These are phyloP conservation scores for Coniosporium tulheliwenetii DNA, from an alignment of 2,329 filamentous ascomycete genomes.

Conservation along the genomic window DNA sequence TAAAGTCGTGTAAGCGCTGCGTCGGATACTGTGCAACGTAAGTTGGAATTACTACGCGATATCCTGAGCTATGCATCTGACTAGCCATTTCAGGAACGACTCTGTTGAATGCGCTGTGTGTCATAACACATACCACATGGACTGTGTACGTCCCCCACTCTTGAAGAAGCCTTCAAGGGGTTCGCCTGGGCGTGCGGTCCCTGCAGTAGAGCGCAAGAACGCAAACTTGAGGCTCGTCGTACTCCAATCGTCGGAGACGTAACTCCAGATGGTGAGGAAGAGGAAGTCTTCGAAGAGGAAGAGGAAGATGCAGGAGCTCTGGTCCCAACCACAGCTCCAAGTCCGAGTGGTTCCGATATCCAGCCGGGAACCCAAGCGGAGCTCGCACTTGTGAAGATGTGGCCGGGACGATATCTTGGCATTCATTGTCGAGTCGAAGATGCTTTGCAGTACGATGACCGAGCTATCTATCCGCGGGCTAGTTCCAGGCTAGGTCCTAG, in stretches of 20 bases:
- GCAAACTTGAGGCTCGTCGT: constrained; percentile 76
- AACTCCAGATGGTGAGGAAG: constrained; percentile 42
- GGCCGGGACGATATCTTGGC: constrained; percentile 91
- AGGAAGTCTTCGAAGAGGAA: constrained; percentile 49
- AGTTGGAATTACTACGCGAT: constrained; percentile 16
- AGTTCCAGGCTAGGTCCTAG: constrained; percentile 83
- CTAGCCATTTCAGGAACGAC: constrained; percentile 47
- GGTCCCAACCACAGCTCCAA: constrained; percentile 43
- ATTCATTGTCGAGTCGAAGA: constrained; percentile 94
- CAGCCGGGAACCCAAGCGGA: constrained; percentile 64
- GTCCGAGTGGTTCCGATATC: constrained; percentile 32
- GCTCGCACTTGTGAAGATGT: constrained; percentile 80
- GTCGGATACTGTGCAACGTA: constrained; percentile 81
- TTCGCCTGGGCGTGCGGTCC: constrained; percentile 93
- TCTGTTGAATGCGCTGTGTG: constrained; percentile 97
- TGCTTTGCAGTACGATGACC: constrained; percentile 89
- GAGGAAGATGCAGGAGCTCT: constrained; percentile 43
- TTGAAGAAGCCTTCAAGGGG: constrained; percentile 93
- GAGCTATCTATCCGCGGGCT: constrained; percentile 81
- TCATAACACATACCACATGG: constrained; percentile 93
- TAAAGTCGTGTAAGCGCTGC: constrained; percentile 93
- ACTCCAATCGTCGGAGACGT: constrained; percentile 53
- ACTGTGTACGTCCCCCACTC: constrained; percentile 81
- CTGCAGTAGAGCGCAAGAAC: constrained; percentile 90
- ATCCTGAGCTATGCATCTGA: constrained; percentile 1